Conservation (phyloP, 176 grass and related monocot species). For the Eragrostis curvula region DNA sequence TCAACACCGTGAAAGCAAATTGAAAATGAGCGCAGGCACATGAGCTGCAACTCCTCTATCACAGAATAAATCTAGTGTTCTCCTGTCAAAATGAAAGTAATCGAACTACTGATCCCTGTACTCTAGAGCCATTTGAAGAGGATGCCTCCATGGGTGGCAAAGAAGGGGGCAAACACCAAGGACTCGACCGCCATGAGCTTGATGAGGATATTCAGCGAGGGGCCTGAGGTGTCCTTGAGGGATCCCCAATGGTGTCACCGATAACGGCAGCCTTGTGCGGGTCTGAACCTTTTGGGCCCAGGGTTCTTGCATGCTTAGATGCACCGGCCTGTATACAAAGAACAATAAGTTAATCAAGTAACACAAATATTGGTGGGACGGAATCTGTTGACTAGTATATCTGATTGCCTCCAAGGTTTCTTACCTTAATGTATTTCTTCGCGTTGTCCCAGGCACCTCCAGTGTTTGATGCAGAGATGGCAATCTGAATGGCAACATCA, state of each 20-base stretch:
- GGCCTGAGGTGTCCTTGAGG: conserved; percentile 92
- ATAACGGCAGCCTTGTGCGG: conserved; percentile 93
- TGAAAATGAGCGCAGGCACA: neutral
- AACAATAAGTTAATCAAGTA: conserved; percentile 8
- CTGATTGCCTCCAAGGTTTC: neutral
- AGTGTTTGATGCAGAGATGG: conserved; percentile 96
- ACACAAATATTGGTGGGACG: neutral
- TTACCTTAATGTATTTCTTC: conserved; percentile 96
- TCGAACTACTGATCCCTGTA: neutral
- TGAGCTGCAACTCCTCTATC: conserved; percentile 3
- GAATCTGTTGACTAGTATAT: neutral
- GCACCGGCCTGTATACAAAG: conserved; percentile 75
- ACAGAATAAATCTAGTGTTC: conserved; percentile 16
- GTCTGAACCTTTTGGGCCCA: conserved; percentile 88
- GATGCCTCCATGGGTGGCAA: no score
- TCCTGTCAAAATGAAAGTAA: conserved; percentile 23
- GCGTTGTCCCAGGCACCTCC: conserved; percentile 97
- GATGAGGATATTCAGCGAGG: conserved; percentile 93
- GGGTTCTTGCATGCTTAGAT: conserved; percentile 70
- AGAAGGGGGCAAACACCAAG: no score
- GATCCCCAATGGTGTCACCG: conserved; percentile 92
- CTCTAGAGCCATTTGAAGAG: conserved; percentile 79
- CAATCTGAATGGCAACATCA: conserved; percentile 56
- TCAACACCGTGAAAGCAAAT: neutral
- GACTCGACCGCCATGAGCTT: no score